Evolutionary conservation across 2,329 filamentous ascomycete genomes (phyloP), one percentile per base, ranked within the genome.

Genomic region (Apiospora hydei): DNA sequence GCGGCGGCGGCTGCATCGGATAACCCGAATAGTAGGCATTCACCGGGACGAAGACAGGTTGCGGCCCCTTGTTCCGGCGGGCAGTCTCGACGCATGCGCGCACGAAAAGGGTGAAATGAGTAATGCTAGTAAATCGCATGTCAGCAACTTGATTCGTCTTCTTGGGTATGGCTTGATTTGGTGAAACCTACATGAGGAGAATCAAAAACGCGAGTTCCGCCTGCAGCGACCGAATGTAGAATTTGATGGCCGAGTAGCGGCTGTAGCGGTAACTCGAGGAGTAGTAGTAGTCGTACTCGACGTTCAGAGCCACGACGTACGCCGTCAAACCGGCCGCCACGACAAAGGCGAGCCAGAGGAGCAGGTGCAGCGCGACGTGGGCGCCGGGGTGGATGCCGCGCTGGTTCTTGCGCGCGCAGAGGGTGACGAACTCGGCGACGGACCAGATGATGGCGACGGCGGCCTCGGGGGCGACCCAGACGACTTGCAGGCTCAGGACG

Each of bases 321-420:
- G 71, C 74, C 4, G 74, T 75, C 38, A 78, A 41, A 18, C 72
- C 75, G 8, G 73, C 26, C 1, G 70, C 72, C 24, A 68, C 72
- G 24, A 43, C 16, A 70, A 78, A 76, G 6, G 75, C 75, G 3
- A 78, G 34, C 75, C 76, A 77, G 26, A 78, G 64, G 8, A 78
- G 66, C 18, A 78, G 74, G 8, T 78, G 76, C 7, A 78, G 67
- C 1, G 73, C 77, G 13, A 78, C 76, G 44, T 76, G 74, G 21
- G 79, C 79, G 43, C 79, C 79, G 2, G 80, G 80, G 53, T 80
- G 78, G 68, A 80, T 81, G 21, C 75, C 74, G 8, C 75, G 74
- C 38, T 72, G 71, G 13, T 57, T 46, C 6, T 24, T 13, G 44
- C 73, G 72, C 24, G 72, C 69, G 53, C 73, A 75, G 24, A 75